phyloP scores from a whole-genome alignment of 345 rosid species.

The Iberis pinnata region DNA sequence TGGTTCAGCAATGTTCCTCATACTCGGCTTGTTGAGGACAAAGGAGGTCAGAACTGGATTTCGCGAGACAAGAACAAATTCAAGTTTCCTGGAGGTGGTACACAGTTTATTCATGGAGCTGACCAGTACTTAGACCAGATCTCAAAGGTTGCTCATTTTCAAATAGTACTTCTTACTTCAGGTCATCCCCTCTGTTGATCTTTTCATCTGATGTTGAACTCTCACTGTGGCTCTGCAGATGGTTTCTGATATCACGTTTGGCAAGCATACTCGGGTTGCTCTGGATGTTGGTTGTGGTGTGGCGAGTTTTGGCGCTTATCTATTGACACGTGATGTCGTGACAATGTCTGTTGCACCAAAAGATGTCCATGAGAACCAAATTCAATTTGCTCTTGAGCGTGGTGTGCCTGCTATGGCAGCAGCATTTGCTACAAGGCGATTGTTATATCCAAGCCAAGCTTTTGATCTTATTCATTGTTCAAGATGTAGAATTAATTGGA shows the following conservation, averaged over 20 bases:
- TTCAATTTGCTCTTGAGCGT: conserved; percentile 97
- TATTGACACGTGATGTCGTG: conserved; percentile 62
- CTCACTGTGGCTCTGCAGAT: conserved; percentile 42
- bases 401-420: conserved; percentile 99
- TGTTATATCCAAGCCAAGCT: conserved; percentile 87
- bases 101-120: conserved; percentile 97
- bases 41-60: conserved; percentile 99
- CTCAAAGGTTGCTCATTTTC: conserved; percentile 45
- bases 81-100: conserved; percentile 96
- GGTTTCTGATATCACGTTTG: conserved; percentile 79
- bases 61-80: conserved; percentile 64
- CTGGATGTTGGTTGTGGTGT: conserved; percentile 96
- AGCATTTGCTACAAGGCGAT: conserved; percentile 83
- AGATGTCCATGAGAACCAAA: conserved; percentile 97
- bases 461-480: conserved; percentile 97
- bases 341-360: conserved; percentile 91
- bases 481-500: conserved; percentile 98
- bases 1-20: conserved; percentile 94
- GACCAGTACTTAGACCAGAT: conserved; percentile 84
- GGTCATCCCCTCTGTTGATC: not conserved
- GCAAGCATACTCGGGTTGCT: conserved; percentile 60
- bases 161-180: too few species aligned
- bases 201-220: conserved; percentile 20
- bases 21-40: conserved; percentile 77
- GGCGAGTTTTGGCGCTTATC: conserved; percentile 99